Base-by-base conservation (phyloP, 108 stramenopile species). In the Poteriospumella lacustris region DNA sequence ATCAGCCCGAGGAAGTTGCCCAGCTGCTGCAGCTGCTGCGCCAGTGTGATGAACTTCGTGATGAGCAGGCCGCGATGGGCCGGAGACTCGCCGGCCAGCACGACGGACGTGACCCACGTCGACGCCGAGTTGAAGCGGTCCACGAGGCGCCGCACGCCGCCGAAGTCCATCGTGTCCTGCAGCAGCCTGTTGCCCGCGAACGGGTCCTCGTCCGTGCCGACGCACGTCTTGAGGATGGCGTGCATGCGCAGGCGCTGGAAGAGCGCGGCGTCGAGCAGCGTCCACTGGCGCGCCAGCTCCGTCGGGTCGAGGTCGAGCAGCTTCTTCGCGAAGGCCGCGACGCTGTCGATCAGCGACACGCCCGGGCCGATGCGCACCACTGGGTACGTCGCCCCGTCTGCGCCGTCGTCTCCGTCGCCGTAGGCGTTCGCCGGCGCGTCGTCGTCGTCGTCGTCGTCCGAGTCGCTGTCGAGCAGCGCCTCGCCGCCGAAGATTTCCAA, bases 281-380 rank as follows among this genome's bases (percentile, higher is more conserved):
- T 68, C 64, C 64, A 68, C 24, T 68, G 64, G 19, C 64, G 64
- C 15, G 64, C 64, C 24, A 68, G 36, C 24, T 68, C 64, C 12
- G 24, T 12, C 19, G 36, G 12, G 24, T 68, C 64, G 36, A 68
- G 19, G 9, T 52, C 15, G 19, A 52, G 47, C 19, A 52, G 19
- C 9, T 52, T 19, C 15, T 19, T 9, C 19, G 15, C 47, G 19
- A 52, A 19, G 9, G 19, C 19, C 52, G 24, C 19, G 24, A 15
- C 24, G 52, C 19, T 19, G 52, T 56, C 15, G 52, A 56, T 56
- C 24, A 56, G 52, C 52, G 24, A 24, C 52, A 56, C 15, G 52
- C 24, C 24, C 52, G 52, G 24, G 24, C 19, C 19, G 52, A 56
- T 56, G 19, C 24, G 15, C 24, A 19, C 15, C 15, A 56, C 15